phyloP scores from a whole-genome alignment of 495 filamentous ascomycete species.

The Aspergillus hancockii region DNA sequence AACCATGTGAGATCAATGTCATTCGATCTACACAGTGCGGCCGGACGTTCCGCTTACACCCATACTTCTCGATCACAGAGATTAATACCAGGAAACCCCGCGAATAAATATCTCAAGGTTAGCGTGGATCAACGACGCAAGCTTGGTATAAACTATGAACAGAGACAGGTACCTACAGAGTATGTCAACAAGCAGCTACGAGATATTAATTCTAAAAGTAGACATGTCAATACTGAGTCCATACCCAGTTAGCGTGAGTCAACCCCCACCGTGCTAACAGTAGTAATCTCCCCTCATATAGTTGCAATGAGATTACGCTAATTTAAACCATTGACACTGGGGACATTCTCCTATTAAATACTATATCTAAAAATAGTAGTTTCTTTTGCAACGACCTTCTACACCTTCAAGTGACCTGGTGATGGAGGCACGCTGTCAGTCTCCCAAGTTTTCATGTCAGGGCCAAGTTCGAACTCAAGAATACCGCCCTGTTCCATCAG shows the following conservation, averaged over 20 bases:
- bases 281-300: neutral
- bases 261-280: neutral
- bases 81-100: neutral
- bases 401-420: slow-evolving; percentile 24
- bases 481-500: slow-evolving; percentile 62
- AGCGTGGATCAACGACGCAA: neutral
- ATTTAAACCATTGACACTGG: neutral
- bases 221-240: neutral
- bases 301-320: neutral
- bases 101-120: neutral
- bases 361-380: neutral
- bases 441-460: slow-evolving; percentile 54
- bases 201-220: neutral
- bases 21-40: neutral
- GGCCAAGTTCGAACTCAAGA: slow-evolving; percentile 62
- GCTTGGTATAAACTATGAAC: neutral
- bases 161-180: neutral
- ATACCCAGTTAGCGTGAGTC: neutral
- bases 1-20: neutral
- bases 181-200: too few relatives aligned
- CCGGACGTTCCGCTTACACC: neutral
- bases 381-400: neutral
- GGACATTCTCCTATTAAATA: neutral
- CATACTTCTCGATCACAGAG: neutral
- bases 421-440: slow-evolving; percentile 59